phyloP scores from a whole-genome alignment of 495 filamentous ascomycete species.

The Corynascus novoguineensis region DNA sequence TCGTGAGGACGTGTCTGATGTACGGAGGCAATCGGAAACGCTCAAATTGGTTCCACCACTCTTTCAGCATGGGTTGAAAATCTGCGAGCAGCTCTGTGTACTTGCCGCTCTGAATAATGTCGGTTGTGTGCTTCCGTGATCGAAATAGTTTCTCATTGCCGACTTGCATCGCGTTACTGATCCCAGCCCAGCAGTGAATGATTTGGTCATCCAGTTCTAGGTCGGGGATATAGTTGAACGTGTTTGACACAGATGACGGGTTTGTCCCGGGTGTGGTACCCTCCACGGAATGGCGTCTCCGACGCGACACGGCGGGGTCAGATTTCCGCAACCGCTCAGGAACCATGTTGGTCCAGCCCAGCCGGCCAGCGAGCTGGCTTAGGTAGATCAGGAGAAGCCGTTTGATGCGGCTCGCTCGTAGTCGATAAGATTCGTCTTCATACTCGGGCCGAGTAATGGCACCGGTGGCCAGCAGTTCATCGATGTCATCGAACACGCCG shows the following conservation, averaged over 20 bases:
- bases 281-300: constrained; percentile 42
- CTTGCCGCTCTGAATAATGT: constrained; percentile 75
- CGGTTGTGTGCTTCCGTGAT: constrained; percentile 74
- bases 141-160: constrained; percentile 81
- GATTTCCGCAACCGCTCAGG: constrained; percentile 54
- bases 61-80: constrained; percentile 67
- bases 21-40: constrained; percentile 62
- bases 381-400: constrained; percentile 82
- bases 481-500: constrained; percentile 86
- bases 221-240: constrained; percentile 54
- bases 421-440: constrained; percentile 66
- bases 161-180: constrained; percentile 82
- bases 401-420: constrained; percentile 75
- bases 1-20: constrained; percentile 76
- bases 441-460: constrained; percentile 54
- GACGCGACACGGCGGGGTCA: constrained; percentile 42
- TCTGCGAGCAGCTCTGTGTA: constrained; percentile 76
- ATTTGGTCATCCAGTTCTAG: constrained; percentile 65
- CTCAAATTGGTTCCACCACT: constrained; percentile 73
- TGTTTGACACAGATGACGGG: constrained; percentile 45
- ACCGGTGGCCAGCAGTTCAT: constrained; percentile 49
- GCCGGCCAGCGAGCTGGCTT: constrained; percentile 82
- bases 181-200: constrained; percentile 85
- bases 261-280: constrained; percentile 51
- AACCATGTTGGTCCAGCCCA: constrained; percentile 92